Conservation (phyloP, 106 monocot genomes). For the Platanthera zijinensis region DNA sequence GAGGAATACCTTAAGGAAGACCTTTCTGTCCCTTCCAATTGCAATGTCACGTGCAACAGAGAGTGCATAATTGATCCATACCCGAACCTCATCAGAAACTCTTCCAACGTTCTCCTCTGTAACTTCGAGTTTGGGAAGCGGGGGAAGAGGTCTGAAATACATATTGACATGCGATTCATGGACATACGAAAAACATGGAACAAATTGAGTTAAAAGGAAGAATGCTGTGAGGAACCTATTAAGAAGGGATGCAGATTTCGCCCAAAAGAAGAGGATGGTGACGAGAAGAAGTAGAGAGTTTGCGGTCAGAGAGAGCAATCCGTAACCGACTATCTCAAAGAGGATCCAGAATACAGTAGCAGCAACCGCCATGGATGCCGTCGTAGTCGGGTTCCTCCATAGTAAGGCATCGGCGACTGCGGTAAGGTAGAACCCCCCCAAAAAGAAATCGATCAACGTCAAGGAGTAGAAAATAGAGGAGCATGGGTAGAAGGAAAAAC, state of each 20-base stretch:
- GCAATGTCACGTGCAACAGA: slow-evolving; percentile 47
- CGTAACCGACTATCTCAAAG: slow-evolving; percentile 66
- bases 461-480: neutral
- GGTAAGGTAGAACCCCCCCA: neutral
- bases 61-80: slow-evolving; percentile 46
- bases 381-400: slow-evolving; percentile 15
- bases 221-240: slow-evolving; percentile 37
- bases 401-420: slow-evolving; percentile 19
- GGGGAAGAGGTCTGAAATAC: slow-evolving; percentile 46
- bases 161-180: neutral
- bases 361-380: slow-evolving; percentile 6
- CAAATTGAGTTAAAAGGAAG: neutral
- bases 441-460: neutral
- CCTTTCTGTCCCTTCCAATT: slow-evolving; percentile 46
- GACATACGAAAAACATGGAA: neutral
- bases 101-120: slow-evolving; percentile 42
- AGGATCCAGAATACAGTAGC: slow-evolving; percentile 32
- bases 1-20: slow-evolving; percentile 49
- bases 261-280: slow-evolving; percentile 92
- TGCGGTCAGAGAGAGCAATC: slow-evolving; percentile 51
- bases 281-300: slow-evolving; percentile 75
- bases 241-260: slow-evolving; percentile 75
- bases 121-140: slow-evolving; percentile 59
- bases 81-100: slow-evolving; percentile 16
- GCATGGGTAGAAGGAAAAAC: neutral